phyloP scores from a whole-genome alignment of 148 eudicot species.

The Rhododendron ovatum region DNA sequence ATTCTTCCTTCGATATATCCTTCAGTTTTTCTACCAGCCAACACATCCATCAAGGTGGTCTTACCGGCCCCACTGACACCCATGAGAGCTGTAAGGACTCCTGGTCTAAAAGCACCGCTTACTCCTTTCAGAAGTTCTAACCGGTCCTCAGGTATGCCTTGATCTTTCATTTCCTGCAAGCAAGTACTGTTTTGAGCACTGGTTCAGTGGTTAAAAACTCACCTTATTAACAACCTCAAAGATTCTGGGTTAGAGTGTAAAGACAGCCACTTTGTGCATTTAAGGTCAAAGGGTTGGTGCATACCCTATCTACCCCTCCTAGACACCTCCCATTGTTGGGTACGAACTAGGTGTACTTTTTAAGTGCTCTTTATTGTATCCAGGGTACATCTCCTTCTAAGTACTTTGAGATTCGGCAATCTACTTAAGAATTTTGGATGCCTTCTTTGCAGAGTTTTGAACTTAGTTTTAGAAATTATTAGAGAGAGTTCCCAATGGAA shows the following conservation, averaged over 20 bases:
- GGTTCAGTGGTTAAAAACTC: not conserved
- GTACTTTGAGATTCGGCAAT: not conserved
- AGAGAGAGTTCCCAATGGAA: not conserved
- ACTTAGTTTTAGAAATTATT: not conserved
- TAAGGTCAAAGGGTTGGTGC: not conserved
- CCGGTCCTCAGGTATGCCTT: slow-evolving; percentile 33
- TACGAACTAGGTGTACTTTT: too few relatives aligned
- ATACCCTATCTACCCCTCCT: not conserved
- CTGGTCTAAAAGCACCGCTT: slow-evolving; percentile 60
- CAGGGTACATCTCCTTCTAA: not conserved
- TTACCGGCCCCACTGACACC: slow-evolving; percentile 63
- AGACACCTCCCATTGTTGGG: not conserved
- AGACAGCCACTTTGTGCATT: not conserved
- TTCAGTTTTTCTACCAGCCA: slow-evolving; percentile 56
- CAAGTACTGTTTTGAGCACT: not conserved
- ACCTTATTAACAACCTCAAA: not conserved
- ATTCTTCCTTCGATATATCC: slow-evolving; percentile 51
- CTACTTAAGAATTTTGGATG: not conserved
- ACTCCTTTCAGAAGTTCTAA: slow-evolving; percentile 49
- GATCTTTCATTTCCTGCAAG: slow-evolving; percentile 39
- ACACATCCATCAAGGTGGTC: slow-evolving; percentile 59
- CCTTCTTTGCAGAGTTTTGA: not conserved
- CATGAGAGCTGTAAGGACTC: slow-evolving; percentile 65
- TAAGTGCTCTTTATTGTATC: not conserved
- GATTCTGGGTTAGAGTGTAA: not conserved